Percentiles rank a stretch among this genome's conserved stretches.
phyloP scores from a whole-genome alignment of 768 basidiomycete species.

The Suillus fuscotomentosus region DNA sequence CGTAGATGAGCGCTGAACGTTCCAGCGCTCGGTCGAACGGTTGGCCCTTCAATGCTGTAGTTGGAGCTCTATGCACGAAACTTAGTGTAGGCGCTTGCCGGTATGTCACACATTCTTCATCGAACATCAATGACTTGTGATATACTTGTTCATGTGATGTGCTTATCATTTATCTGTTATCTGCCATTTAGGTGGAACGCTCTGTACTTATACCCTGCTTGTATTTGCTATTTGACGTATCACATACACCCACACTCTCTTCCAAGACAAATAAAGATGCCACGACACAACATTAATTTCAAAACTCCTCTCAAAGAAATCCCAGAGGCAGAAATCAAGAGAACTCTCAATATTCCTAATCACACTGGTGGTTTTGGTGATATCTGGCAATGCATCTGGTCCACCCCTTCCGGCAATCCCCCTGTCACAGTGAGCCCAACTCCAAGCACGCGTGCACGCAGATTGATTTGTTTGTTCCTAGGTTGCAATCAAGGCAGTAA shows the following conservation, averaged over 20 bases:
- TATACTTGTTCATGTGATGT: not conserved
- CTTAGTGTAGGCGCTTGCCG: not conserved
- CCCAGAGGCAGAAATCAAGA: not conserved
- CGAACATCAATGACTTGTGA: not conserved
- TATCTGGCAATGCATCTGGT: not conserved
- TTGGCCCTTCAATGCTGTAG: too few relatives aligned
- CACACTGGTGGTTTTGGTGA: not conserved
- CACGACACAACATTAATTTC: not conserved
- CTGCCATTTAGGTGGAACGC: not conserved
- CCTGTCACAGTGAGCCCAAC: not conserved
- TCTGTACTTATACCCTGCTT: not conserved
- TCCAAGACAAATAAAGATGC: not conserved
- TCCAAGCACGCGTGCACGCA: not conserved
- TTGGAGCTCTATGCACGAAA: not conserved
- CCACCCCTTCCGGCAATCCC: not conserved
- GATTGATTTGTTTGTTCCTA: not conserved
- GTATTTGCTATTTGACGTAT: not conserved
- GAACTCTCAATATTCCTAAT: not conserved
- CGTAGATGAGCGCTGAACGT: too few relatives aligned
- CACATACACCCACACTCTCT: not conserved
- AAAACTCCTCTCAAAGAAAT: not conserved
- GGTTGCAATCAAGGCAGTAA: not conserved
- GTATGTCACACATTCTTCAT: not conserved
- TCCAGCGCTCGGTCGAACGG: too few relatives aligned
- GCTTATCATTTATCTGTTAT: not conserved